Evolutionary conservation across 441 rosid species (phyloP), one percentile per base, ranked within the genome.

Genomic region (Syzygium syzygioides): DNA sequence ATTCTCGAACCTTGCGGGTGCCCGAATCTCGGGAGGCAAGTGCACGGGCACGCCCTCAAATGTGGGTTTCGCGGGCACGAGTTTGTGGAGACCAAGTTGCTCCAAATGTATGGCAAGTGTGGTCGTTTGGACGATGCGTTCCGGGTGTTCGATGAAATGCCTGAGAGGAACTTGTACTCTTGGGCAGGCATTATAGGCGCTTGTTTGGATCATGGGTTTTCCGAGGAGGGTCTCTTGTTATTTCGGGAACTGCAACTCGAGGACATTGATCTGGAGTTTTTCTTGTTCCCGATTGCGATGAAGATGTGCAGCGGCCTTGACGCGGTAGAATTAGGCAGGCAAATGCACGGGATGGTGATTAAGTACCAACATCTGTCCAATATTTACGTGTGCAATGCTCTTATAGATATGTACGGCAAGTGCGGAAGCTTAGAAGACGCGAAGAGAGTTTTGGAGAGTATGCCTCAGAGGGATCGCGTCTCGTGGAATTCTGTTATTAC

Each of bases 401-500:
- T 94, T 85, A 93, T 94, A 7, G 95, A 95, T 90, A 94, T 93
- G 94, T 93, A 94, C 54, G 95, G 96, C 56, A 95, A 94, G 90
- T 92, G 96, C 59, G 92, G 93, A 88, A 93, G 93, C 90, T 89
- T 94, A 68, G 94, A 90, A 20, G 93, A 94, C 54, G 96, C 96
- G 25, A 92, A 92, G 91, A 91, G 89, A 87, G 93, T 90, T 62
- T 89, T 93, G 14, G 68, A 85, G 45, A 71, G 59, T 85, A 92
- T 93, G 92, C 90, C 91, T 14, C 86, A 88, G 83, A 93, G 87
- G 87, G 95, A 94, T 90, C 53, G 85, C 79, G 95, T 94, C 41
- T 93, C 97, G 4, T 94, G 96, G 96, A 95, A 94, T 87, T 94
- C 94, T 13, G 66, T 92, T 28, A 87, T 94, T 83, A 93, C 96